phyloP scores from a whole-genome alignment of 2,329 filamentous ascomycete genomes.

The Chaetomiaceae sp. region DNA sequence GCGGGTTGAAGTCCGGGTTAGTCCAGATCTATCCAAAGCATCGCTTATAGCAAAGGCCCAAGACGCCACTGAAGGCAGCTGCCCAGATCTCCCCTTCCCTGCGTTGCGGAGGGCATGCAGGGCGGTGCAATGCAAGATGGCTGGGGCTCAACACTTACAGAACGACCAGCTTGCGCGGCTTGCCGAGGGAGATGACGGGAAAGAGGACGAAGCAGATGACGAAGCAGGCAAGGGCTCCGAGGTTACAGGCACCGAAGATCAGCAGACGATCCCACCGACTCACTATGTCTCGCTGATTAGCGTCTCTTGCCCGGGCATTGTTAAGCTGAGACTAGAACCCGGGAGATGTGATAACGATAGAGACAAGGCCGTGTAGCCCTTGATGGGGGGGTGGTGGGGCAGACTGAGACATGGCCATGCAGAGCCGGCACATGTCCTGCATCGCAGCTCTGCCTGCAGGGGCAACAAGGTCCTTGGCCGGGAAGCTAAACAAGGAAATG shows the following conservation, averaged over 20 bases:
- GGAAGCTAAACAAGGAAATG: conserved; percentile 16
- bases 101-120: background rate
- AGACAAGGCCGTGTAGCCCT: background rate
- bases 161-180: conserved; percentile 91
- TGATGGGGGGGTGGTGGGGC: background rate
- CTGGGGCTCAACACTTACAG: conserved; percentile 63
- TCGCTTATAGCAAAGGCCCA: background rate
- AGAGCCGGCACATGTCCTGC: conserved; percentile 42
- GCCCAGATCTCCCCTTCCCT: background rate
- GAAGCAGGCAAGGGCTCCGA: conserved; percentile 87
- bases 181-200: conserved; percentile 67
- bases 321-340: background rate
- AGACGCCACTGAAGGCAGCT: background rate
- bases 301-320: conserved; percentile 25
- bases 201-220: conserved; percentile 88
- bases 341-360: background rate
- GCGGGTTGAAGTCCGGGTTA: conserved; percentile 19
- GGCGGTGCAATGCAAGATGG: background rate
- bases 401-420: conserved; percentile 39
- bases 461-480: conserved; percentile 31
- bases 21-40: background rate
- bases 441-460: conserved; percentile 37
- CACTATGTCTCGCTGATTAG: conserved; percentile 55
- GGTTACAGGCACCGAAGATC: conserved; percentile 85
- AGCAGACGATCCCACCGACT: conserved; percentile 95